A percentile compares a stretch with the other conserved stretches of the same genome.
Evolutionary conservation across 441 rosid genomes (phyloP).

Genomic region (Corymbia calophylla): DNA sequence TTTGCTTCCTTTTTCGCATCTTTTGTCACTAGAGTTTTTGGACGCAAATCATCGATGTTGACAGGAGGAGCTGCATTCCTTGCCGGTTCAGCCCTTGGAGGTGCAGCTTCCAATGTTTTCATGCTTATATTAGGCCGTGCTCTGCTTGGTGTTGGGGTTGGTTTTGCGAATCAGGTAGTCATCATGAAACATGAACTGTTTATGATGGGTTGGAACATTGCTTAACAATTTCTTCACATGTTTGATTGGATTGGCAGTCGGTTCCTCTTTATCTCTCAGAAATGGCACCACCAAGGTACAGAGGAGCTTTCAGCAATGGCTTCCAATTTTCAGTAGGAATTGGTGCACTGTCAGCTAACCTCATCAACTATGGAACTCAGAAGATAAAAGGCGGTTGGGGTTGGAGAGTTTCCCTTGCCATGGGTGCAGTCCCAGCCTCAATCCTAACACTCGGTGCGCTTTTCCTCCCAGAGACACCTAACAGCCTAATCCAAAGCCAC

Average conservation of each 20-base stretch:
- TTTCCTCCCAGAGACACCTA: conserved; percentile 12
- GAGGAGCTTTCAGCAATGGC: conserved; percentile 12
- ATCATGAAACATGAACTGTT: background rate
- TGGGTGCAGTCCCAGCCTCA: conserved; percentile 9
- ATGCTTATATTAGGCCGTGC: conserved; percentile 9
- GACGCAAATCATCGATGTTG: conserved; percentile 5
- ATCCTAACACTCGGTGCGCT: background rate
- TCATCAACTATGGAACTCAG: conserved; percentile 9
- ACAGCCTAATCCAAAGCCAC: conserved; percentile 5
- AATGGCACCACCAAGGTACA: conserved; percentile 14
- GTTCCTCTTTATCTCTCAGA: conserved; percentile 12
- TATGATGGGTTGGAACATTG: background rate
- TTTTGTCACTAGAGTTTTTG: background rate
- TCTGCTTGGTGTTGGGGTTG: conserved; percentile 6
- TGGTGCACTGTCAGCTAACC: conserved; percentile 3
- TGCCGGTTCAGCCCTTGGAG: conserved; percentile 3
- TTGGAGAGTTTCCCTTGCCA: conserved; percentile 9
- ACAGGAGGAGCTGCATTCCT: conserved; percentile 4
- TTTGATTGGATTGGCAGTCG: background rate
- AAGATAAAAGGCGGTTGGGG: conserved; percentile 15
- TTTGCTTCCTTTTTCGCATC: conserved; percentile 3
- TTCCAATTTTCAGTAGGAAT: conserved; percentile 5
- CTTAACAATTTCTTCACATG: background rate
- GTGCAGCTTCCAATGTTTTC: conserved; percentile 6
- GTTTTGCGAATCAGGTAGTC: conserved; percentile 12